phyloP scores from a whole-genome alignment of 306 rosid species.

The Rosa chinensis region DNA sequence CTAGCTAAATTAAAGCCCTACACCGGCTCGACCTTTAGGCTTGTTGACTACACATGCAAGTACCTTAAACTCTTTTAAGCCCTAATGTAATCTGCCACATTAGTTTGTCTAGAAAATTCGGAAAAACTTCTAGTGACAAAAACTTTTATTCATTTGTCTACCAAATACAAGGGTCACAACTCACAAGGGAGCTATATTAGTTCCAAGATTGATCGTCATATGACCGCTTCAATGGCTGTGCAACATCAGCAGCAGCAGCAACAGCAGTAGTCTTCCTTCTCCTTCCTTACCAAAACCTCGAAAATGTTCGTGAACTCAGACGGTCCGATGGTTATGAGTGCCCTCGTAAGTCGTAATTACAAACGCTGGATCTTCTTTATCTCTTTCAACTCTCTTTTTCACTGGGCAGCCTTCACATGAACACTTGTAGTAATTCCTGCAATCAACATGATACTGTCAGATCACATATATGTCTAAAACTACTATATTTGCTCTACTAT shows the following conservation, averaged over 20 bases:
- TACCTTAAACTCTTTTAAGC: background rate
- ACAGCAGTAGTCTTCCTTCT: background rate
- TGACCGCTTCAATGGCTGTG: background rate
- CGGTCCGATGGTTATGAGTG: constrained; percentile 60
- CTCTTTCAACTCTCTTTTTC: constrained; percentile 94
- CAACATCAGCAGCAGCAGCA: background rate
- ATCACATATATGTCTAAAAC: background rate
- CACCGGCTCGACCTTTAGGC: background rate
- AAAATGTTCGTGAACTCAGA: constrained; percentile 12
- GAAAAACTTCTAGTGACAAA: background rate
- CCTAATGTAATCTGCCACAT: background rate
- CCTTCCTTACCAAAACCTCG: background rate
- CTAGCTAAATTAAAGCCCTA: background rate
- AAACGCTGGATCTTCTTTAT: constrained; percentile 61
- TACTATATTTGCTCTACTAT: background rate
- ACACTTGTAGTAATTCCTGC: constrained; percentile 90
- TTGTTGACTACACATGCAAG: background rate
- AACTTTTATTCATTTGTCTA: background rate
- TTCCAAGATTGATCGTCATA: background rate
- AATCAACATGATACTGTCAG: constrained; percentile 11
- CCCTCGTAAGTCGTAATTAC: constrained; percentile 95
- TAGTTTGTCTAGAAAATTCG: constrained; percentile 1
- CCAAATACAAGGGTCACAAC: background rate
- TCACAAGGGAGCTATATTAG: background rate
- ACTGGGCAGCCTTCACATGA: constrained; percentile 80